Percentiles rank a stretch among this genome's conserved stretches.
These are phyloP conservation scores for Tylopilus sp. DNA, from an alignment of 768 basidiomycete species.

Conservation along the genomic window DNA sequence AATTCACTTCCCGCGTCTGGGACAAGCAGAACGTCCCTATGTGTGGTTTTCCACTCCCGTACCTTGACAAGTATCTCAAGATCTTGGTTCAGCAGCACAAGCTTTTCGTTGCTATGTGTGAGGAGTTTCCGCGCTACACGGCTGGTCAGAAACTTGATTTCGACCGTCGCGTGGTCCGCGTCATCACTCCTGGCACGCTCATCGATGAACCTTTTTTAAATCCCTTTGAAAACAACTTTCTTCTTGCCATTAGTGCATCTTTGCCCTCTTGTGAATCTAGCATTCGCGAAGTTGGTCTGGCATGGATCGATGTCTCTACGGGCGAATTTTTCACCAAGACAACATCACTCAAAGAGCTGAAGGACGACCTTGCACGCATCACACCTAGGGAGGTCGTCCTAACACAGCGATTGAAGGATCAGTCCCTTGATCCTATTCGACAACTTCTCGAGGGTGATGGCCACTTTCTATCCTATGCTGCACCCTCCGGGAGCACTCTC, in stretches of 20 bases:
- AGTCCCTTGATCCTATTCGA: conserved; percentile 44
- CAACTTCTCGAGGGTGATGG: conserved; percentile 51
- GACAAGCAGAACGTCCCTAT: conserved; percentile 66
- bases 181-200: conserved; percentile 92
- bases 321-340: conserved; percentile 86
- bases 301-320: conserved; percentile 94
- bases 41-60: conserved; percentile 87
- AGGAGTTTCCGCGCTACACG: conserved; percentile 69
- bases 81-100: conserved; percentile 78
- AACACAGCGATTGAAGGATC: conserved; percentile 35
- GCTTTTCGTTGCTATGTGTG: conserved; percentile 89
- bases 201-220: conserved; percentile 89
- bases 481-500: not conserved
- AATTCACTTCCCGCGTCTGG: conserved; percentile 76
- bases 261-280: not conserved
- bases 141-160: conserved; percentile 56
- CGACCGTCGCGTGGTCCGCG: conserved; percentile 77
- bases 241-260: conserved; percentile 58
- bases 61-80: conserved; percentile 86
- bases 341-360: conserved; percentile 50
- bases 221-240: conserved; percentile 85
- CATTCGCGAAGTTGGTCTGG: conserved; percentile 54
- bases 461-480: conserved; percentile 50
- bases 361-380: conserved; percentile 81
- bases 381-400: conserved; percentile 82